phyloP scores from a whole-genome alignment of 148 eudicot genomes.

The Polygonum maritimum region DNA sequence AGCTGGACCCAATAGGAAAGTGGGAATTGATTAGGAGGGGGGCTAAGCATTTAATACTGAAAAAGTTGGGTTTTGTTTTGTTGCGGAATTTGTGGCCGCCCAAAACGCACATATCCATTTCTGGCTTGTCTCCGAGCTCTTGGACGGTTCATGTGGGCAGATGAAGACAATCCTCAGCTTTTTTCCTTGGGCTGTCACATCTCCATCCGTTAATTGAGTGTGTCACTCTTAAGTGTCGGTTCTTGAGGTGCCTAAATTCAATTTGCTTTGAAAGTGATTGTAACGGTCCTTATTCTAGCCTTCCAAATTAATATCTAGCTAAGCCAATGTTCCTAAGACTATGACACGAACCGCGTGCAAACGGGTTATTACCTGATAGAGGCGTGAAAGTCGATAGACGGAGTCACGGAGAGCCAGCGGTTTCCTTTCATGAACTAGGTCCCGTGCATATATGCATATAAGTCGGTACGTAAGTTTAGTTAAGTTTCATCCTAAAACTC shows the following conservation, averaged over 20 bases:
- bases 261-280: background rate
- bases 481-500: too few relatives aligned
- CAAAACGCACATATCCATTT: background rate
- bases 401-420: too few relatives aligned
- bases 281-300: background rate
- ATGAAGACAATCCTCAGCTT: background rate
- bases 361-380: background rate
- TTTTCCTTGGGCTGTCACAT: background rate
- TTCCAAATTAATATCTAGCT: background rate
- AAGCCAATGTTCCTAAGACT: background rate
- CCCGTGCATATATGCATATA: too few relatives aligned
- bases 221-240: background rate
- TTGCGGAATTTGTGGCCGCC: slow-evolving; percentile 1
- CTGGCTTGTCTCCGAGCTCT: background rate
- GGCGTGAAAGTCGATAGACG: background rate
- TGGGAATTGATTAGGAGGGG: slow-evolving; percentile 2
- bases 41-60: background rate
- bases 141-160: slow-evolving; percentile 6
- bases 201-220: background rate
- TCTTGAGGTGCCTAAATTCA: background rate
- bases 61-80: slow-evolving; percentile 8
- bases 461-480: too few relatives aligned
- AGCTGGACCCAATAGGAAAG: background rate
- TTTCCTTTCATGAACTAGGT: too few relatives aligned
- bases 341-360: background rate